Base-by-base conservation (phyloP, 495 filamentous ascomycete species). In the Podospora sp. region DNA sequence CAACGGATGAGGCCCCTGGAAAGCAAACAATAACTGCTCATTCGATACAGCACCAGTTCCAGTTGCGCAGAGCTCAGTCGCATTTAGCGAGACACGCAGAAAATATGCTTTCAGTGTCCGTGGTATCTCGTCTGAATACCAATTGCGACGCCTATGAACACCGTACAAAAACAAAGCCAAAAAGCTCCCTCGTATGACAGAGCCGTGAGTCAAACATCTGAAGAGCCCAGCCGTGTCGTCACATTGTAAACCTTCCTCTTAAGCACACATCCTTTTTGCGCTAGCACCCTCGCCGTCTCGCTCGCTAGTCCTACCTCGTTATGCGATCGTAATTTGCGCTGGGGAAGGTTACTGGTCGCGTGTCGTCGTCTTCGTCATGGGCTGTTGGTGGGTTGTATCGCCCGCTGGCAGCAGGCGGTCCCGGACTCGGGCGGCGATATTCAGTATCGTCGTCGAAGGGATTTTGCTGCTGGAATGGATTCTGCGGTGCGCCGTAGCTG, bases 251-350 rank as follows among this genome's bases (percentile, higher is more conserved):
- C 29, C 29, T 33, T 33, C 29, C 29, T 27, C 22, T 22, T 26
- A 57, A 57, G 55, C 53, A 33, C 29, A 33, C 29, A 33, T 16
- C 35, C 25, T 25, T 46, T 36, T 29, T n/a, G 27, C 11, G 20
- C 24, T 49, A 16, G 20, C 22, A 40, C 65, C 5, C 12, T 11
- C 40, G 4, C 40, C 40, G 40, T 18, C 40, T 46, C 40, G 40
- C 16, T 64, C 24, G 56, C 24, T 40, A 12, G 22, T 56, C 35
- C 50, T 64, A 68, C 61, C 72, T 65, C 50, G 59, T 62, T 22
- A 79, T 79, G 55, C 80, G 75, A 60, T 82, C 80, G 67, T 84
- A 84, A 57, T 80, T 74, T 21, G 73, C 82, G 14, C 63, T 69
- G 2, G 82, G 81, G 65, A 83, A 84, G 25, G 75, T 70, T 24